Evolutionary conservation across 2,329 filamentous ascomycete species (phyloP), one percentile per base, ranked within the genome.

Genomic region (Cordyceps cicadae): DNA sequence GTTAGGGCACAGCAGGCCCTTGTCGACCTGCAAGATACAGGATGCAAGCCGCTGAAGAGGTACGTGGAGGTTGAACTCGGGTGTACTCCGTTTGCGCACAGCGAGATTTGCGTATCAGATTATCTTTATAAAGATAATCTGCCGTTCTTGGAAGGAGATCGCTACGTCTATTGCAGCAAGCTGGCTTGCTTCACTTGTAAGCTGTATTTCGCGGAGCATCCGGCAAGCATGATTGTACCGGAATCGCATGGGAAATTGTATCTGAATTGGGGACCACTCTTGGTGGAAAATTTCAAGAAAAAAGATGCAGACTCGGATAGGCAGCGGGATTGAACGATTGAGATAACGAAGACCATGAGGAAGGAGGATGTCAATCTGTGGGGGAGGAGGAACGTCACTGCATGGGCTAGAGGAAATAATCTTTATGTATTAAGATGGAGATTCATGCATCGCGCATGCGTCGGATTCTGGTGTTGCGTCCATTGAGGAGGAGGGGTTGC

Each of bases 121-220:
- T 69, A 77, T 55, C 81, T 82, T 63, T 67, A 74, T 62, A 55
- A 63, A 5, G 65, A 65, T 0, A 41, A 64, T 0, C 64, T 75
- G 1, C 26, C 17, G 0, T 82, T 78, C 63, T 69, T 70, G 3
- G 69, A 67, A 2, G 59, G 68, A 5, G 79, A 82, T 61, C 67
- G 68, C 3, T 82, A 75, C 63, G 75, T 83, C 14, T 79, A 75
- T 3, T 79, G 75, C 62, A 83, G 79, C 65, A 83, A 83, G 66
- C 73, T 74, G 0, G 75, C 81, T 3, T 83, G 80, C 59, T 76
- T 78, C 61, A 79, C 76, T 55, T 83, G 79, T 65, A 69, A 70
- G 45, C 67, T 77, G 2, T 81, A 80, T 62, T 74, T 81, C 29
- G 66, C 63, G 9, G 54, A 74, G 14, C 77, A 81, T 54, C 74